Evolutionary conservation across 768 basidiomycete species (phyloP).

Genomic region (Psilocybe tampanensis): DNA sequence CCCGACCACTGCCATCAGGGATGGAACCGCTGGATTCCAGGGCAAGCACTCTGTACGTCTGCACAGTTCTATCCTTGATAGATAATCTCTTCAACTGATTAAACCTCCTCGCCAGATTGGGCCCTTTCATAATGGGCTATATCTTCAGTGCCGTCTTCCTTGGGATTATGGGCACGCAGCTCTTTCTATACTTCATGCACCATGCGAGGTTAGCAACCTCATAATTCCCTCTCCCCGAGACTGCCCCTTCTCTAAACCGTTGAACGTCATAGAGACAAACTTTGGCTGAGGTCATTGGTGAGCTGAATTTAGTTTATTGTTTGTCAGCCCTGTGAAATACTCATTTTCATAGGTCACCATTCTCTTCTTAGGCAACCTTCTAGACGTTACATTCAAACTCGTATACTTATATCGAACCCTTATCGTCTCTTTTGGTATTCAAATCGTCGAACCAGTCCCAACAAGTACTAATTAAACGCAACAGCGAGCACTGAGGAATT

Average conservation of each 20-base stretch:
- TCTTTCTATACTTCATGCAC: conserved; percentile 16
- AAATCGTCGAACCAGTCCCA: neutral
- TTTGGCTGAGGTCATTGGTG: conserved; percentile 10
- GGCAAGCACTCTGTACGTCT: conserved; percentile 6
- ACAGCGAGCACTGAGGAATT: neutral
- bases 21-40: neutral
- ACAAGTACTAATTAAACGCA: neutral
- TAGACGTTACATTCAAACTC: conserved; percentile 6
- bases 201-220: conserved; percentile 25
- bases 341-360: conserved; percentile 6
- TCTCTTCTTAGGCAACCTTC: conserved; percentile 9
- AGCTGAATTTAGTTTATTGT: neutral
- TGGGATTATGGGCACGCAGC: conserved; percentile 18
- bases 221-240: conserved; percentile 7
- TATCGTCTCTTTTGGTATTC: conserved; percentile 7
- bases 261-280: conserved; percentile 4
- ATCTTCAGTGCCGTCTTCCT: conserved; percentile 17
- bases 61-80: neutral
- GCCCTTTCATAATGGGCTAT: conserved; percentile 17
- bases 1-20: neutral
- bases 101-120: conserved; percentile 6
- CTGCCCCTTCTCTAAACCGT: neutral
- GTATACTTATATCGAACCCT: conserved; percentile 10
- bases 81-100: neutral
- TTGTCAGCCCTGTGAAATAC: too few species aligned